A percentile compares a stretch with the other conserved stretches of the same genome.
phyloP scores from a whole-genome alignment of 2,329 filamentous ascomycete species.

The Alternaria postmessia region DNA sequence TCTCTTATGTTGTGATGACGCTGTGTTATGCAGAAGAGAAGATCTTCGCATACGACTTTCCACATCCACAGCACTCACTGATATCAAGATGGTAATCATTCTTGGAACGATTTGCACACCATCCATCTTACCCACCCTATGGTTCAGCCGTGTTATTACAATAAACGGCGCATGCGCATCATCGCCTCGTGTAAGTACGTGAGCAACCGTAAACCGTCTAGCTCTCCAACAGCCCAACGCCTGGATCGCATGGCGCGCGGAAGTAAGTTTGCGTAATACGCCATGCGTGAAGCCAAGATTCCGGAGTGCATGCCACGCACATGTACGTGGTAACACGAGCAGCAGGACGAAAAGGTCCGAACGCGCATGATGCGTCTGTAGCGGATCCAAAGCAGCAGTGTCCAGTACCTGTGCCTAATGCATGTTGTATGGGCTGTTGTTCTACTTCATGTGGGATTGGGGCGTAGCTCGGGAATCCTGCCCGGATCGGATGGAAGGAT shows the following conservation, averaged over 20 bases:
- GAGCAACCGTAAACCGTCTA: not conserved
- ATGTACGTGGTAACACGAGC: constrained; percentile 1
- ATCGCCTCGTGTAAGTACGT: not conserved
- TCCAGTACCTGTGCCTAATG: constrained; percentile 1
- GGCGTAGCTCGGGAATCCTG: constrained; percentile 16
- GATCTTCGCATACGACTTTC: not conserved
- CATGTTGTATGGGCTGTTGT: not conserved
- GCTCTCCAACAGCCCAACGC: not conserved
- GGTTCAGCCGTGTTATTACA: not conserved
- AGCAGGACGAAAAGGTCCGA: constrained; percentile 6
- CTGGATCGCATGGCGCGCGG: constrained; percentile 1
- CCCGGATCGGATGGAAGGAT: constrained; percentile 16
- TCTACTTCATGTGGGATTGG: not conserved
- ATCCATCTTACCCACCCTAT: not conserved
- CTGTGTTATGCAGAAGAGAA: not conserved
- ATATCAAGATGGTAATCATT: not conserved
- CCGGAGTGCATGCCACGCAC: constrained; percentile 1
- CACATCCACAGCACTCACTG: not conserved
- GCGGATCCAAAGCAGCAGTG: not conserved
- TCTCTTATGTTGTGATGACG: not conserved
- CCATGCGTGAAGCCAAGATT: constrained; percentile 2
- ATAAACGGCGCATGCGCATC: not conserved
- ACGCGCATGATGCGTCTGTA: constrained; percentile 4
- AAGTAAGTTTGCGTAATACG: constrained; percentile 9
- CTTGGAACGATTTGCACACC: not conserved